phyloP scores from a whole-genome alignment of 2,329 filamentous ascomycete genomes.

The Penicillium sp. region DNA sequence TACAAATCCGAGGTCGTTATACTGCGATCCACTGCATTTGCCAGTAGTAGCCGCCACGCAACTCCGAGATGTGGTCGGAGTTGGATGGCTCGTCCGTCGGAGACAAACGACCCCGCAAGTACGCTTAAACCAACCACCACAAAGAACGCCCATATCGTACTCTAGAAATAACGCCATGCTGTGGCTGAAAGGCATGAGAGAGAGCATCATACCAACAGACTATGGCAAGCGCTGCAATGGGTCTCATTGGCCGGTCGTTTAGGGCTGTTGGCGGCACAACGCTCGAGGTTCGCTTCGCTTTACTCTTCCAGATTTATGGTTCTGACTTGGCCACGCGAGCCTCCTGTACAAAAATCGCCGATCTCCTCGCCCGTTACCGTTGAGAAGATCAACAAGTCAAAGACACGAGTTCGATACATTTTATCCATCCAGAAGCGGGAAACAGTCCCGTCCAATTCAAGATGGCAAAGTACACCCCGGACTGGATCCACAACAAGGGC shows the following conservation, averaged over 20 bases:
- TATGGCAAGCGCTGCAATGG: constrained; percentile 1
- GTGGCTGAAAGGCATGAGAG: constrained; percentile 7
- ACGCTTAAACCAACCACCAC: not conserved
- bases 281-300: not conserved
- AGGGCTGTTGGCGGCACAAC: not conserved
- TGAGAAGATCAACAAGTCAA: not conserved
- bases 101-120: not conserved
- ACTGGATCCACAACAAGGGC: constrained; percentile 5
- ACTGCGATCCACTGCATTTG: not conserved
- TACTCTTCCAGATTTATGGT: not conserved
- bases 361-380: not conserved
- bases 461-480: not conserved
- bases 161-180: not conserved
- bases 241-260: not conserved
- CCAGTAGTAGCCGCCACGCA: not conserved
- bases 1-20: not conserved
- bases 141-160: not conserved
- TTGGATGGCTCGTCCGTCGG: not conserved
- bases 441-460: not conserved
- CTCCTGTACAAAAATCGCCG: not conserved
- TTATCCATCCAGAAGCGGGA: not conserved
- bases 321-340: not conserved
- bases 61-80: not conserved
- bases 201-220: not conserved
- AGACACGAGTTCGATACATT: not conserved